Base-by-base conservation (phyloP, 179 eudicot species). In the Sideroxylon spinosum region DNA sequence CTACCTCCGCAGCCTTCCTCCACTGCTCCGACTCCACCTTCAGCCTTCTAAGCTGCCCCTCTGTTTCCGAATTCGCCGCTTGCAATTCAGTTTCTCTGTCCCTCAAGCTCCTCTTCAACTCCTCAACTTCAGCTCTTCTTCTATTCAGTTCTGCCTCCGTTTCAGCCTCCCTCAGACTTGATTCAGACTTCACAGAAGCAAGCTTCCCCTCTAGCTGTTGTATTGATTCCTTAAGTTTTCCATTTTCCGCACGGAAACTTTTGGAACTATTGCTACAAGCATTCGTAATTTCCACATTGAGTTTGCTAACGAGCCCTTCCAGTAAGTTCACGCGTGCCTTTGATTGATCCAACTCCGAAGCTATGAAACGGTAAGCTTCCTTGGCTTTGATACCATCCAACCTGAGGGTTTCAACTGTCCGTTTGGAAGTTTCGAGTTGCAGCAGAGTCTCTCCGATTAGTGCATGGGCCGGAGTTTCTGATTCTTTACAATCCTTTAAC, bases 1-100 rank as follows among this genome's bases (percentile, higher is more conserved):
- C 98, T 19, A 91, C 98, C 81, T 95, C 98, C 28, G 98, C 98
- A 22, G 98, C 98, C 78, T 95, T 95, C 79, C 98, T 87, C 98
- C 98, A 95, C 66, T 95, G 98, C 72, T 90, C 92, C 6, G 93
- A 87, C 84, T 95, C 98, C 76, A 95, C 92, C 80, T 90, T 95
- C 7, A 93, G 84, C 89, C 81, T 86, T 76, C 92, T 89, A 13
- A 95, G 75, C 89, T 95, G 98, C 0, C 90, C 87, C 83, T 95
- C 98, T 88, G 90, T 82, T 29, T 91, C 98, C 14, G 86, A 84
- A 74, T 82, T 87, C 1, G 83, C 82, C 9, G 81, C 83, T 79
- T 89, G 96, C 85, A 94, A 68, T 76, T 92, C 96, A 5, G 88
- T 93, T 84, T 95, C 97, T 72, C 91, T 95, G n/a, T 95, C 97